Conservation (phyloP, 768 basidiomycete genomes). For the Agrocybe pediades region DNA sequence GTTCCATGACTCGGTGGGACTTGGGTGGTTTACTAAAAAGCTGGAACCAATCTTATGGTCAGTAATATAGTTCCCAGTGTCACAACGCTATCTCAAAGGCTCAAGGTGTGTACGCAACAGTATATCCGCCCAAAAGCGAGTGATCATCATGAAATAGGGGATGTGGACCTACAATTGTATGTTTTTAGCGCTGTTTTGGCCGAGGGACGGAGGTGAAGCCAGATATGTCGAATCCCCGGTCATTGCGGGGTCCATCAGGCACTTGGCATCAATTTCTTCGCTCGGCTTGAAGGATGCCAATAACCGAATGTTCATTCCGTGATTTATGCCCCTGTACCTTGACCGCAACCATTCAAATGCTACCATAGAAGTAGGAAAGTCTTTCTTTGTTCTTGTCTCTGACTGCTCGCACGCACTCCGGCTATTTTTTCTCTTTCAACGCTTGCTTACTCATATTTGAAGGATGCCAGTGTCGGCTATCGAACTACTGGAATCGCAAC, state of each 20-base stretch:
- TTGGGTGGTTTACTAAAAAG: too few species aligned
- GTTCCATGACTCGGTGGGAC: background rate
- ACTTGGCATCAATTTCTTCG: background rate
- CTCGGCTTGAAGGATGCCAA: background rate
- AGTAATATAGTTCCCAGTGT: too few species aligned
- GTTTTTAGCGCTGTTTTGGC: background rate
- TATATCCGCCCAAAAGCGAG: too few species aligned
- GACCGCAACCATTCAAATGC: background rate
- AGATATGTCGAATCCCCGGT: too few species aligned
- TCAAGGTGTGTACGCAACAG: too few species aligned
- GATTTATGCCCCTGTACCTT: background rate
- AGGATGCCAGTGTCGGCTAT: background rate
- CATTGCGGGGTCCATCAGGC: too few species aligned
- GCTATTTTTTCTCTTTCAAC: too few species aligned
- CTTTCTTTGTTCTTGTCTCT: background rate
- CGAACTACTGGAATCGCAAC: slow-evolving; percentile 18
- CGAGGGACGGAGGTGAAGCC: too few species aligned
- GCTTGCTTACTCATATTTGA: too few species aligned
- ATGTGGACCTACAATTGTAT: slow-evolving; percentile 11
- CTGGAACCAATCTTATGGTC: too few species aligned
- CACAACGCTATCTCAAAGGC: too few species aligned
- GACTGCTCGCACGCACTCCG: background rate
- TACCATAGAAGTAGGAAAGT: background rate
- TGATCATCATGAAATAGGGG: too few species aligned
- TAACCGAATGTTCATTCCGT: background rate